Percentiles rank a stretch among this genome's conserved stretches.
Conservation (phyloP, 768 basidiomycete genomes). For the Pulveroboletus sp. region DNA sequence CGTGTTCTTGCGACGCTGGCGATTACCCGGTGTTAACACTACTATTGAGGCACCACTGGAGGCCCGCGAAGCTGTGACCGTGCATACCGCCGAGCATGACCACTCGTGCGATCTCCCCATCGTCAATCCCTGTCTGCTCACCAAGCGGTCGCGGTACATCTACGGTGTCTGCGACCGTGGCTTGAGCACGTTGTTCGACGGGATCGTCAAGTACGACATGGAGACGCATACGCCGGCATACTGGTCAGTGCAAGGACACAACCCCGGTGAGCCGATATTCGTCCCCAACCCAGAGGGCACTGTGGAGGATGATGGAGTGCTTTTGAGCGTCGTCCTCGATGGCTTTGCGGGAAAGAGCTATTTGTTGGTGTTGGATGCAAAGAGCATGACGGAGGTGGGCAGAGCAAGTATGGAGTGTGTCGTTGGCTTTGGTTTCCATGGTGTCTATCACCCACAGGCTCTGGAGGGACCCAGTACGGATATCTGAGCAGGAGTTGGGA, state of each 20-base stretch:
- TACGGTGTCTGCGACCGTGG: constrained; percentile 28
- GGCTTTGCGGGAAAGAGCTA: constrained; percentile 29
- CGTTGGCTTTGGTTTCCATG: constrained; percentile 37
- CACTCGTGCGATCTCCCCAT: constrained; percentile 35
- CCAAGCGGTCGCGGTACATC: constrained; percentile 31
- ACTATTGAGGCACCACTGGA: constrained; percentile 12
- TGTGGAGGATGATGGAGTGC: constrained; percentile 34
- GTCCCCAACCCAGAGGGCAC: constrained; percentile 26
- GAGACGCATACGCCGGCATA: constrained; percentile 16
- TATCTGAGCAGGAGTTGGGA: constrained; percentile 9
- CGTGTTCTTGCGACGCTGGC: constrained; percentile 29
- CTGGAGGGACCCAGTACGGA: constrained; percentile 15
- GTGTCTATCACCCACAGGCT: constrained; percentile 17
- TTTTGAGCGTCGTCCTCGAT: constrained; percentile 36
- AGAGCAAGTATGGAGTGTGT: constrained; percentile 32
- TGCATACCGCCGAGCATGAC: constrained; percentile 21
- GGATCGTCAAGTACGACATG: constrained; percentile 35
- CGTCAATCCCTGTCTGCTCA: constrained; percentile 29
- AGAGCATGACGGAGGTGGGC: constrained; percentile 33
- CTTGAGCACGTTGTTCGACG: constrained; percentile 31
- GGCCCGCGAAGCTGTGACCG: constrained; percentile 15
- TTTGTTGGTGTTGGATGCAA: constrained; percentile 35
- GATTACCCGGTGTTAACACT: constrained; percentile 24
- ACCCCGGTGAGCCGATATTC: constrained; percentile 36
- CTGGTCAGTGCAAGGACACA: constrained; percentile 30